Base-by-base conservation (phyloP, 163 green algal species). In the Chlamydomonas reinhardtii region DNA sequence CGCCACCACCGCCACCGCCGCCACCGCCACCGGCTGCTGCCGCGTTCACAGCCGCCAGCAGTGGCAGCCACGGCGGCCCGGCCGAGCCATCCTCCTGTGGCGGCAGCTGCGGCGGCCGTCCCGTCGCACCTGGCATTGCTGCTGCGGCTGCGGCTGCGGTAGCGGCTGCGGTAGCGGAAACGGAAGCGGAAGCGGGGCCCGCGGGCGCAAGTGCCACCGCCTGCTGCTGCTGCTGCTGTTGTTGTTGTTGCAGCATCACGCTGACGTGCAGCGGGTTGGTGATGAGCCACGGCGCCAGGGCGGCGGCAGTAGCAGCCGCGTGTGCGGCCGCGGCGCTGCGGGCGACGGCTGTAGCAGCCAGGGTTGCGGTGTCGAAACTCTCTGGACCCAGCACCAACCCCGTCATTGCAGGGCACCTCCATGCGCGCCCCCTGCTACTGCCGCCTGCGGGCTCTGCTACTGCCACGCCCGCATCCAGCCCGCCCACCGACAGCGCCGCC, bases 301-400 rank as follows among this genome's bases (percentile, higher is more conserved):
- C 25, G 3, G 27, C n/a, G 52, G 73, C 73, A 20, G n/a, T 15
- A n/a, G 16, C 73, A 31, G 29, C n/a, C 29, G 48, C 17, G 48
- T 48, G 6, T 17, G 72, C 27, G 4, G 39, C 27, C 24, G 35
- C 35, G 5, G 35, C 34, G 29, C 16, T 17, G 65, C 20, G n/a
- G 11, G 56, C 61, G 11, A 22, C 9, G 29, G n/a, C 32, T 43
- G 52, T 14, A 24, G 8, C 17, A 3, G 66, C 66, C 31, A 16
- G 9, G 14, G 31, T 37, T 0, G 64, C 39, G 11, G 52, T 22
- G 25, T 86, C 70, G n/a, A 86, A 86, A 56, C 70, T 80, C 56
- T 86, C 80, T 5, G 80, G 80, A 29, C 80, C 80, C 0, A 86
- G 35, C 25, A 86, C 35, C 54, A 86, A 59, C 12, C 52, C 80